Conservation (phyloP, 1,139 yeast species). For the Pichia sp. region DNA sequence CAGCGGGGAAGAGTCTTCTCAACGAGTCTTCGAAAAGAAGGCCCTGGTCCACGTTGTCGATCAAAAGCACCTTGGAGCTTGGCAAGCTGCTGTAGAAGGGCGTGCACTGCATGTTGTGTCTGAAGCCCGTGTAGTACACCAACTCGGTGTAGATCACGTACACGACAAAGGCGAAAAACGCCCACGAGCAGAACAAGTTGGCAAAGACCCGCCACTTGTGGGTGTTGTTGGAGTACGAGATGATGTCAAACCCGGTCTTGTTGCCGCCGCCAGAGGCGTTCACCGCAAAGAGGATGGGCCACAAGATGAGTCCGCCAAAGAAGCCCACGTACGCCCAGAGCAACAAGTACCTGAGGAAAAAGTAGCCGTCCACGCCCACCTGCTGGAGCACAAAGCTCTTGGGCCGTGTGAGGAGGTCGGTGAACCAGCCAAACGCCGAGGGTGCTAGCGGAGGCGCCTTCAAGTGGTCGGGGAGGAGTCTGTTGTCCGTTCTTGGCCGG, state of each 20-base stretch:
- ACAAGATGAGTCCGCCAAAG: constrained; percentile 42
- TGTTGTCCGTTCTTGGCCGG: constrained; percentile 59
- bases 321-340: constrained; percentile 41
- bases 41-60: constrained; percentile 71
- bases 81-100: constrained; percentile 72
- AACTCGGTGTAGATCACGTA: constrained; percentile 79
- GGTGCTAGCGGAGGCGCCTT: constrained; percentile 59
- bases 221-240: constrained; percentile 70
- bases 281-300: constrained; percentile 59
- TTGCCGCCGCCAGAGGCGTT: constrained; percentile 60
- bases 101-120: constrained; percentile 76
- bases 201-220: constrained; percentile 69
- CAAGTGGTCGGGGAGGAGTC: constrained; percentile 55
- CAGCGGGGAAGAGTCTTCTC: constrained; percentile 64
- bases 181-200: constrained; percentile 78
- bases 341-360: constrained; percentile 55
- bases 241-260: constrained; percentile 63
- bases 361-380: constrained; percentile 72
- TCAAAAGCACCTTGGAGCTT: constrained; percentile 73
- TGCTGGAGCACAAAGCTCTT: constrained; percentile 64
- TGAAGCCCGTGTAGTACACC: constrained; percentile 69
- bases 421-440: constrained; percentile 63
- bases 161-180: constrained; percentile 64
- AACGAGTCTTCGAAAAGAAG: constrained; percentile 61
- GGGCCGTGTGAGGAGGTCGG: constrained; percentile 53